Percentiles rank a stretch among this genome's conserved stretches.
phyloP scores from a whole-genome alignment of 805 yeast species.

The Candida dajiaensis region DNA sequence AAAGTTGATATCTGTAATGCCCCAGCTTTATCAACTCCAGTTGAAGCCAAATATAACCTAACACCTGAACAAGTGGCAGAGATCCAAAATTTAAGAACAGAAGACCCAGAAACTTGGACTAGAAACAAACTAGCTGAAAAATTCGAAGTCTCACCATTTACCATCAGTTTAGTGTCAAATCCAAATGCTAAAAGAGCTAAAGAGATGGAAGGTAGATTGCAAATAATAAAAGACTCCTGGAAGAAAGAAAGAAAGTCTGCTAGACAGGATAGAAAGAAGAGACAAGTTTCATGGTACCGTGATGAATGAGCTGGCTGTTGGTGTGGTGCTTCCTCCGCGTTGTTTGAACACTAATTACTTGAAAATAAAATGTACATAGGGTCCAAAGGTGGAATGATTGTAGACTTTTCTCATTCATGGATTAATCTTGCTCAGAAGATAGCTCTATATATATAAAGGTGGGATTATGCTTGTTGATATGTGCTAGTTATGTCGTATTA shows the following conservation, averaged over 20 bases:
- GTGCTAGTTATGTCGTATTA: neutral
- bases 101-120: slow-evolving; percentile 60
- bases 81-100: slow-evolving; percentile 47
- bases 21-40: slow-evolving; percentile 33
- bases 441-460: too few relatives aligned
- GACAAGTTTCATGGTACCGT: slow-evolving; percentile 60
- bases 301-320: slow-evolving; percentile 13
- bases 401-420: neutral
- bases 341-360: too few relatives aligned
- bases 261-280: slow-evolving; percentile 49
- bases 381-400: neutral
- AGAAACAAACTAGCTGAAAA: slow-evolving; percentile 54
- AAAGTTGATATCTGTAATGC: slow-evolving; percentile 23
- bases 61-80: slow-evolving; percentile 52
- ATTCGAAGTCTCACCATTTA: slow-evolving; percentile 45
- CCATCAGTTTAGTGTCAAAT: slow-evolving; percentile 51
- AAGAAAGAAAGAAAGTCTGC: slow-evolving; percentile 40
- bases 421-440: too few relatives aligned
- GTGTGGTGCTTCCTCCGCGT: neutral
- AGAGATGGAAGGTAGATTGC: slow-evolving; percentile 43
- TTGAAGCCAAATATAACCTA: slow-evolving; percentile 44
- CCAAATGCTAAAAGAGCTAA: slow-evolving; percentile 32
- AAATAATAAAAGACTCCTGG: slow-evolving; percentile 44
- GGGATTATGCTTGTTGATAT: too few relatives aligned
- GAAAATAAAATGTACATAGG: neutral